Percentiles rank a stretch among this genome's conserved stretches.
These are phyloP conservation scores for Penicillium antarcticum DNA, from an alignment of 495 filamentous ascomycete genomes.

Conservation along the genomic window DNA sequence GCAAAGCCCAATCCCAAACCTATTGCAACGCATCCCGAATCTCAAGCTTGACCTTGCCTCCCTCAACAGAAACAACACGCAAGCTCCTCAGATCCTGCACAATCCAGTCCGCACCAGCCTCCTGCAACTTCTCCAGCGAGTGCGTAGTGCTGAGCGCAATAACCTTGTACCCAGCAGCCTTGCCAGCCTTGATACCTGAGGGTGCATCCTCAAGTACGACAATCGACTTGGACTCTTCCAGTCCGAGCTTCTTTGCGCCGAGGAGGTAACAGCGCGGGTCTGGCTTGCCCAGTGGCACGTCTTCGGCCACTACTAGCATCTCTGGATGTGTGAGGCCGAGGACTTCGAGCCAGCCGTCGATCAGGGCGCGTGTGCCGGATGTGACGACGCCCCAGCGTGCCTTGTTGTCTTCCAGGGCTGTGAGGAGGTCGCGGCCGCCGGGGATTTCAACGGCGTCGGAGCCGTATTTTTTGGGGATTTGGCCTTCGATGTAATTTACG, in stretches of 20 bases:
- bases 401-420: conserved; percentile 50
- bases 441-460: conserved; percentile 79
- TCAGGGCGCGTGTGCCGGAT: conserved; percentile 75
- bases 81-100: conserved; percentile 76
- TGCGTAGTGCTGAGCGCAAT: conserved; percentile 87
- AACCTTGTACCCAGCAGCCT: conserved; percentile 85
- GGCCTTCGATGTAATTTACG: conserved; percentile 71
- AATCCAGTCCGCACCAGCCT: conserved; percentile 83
- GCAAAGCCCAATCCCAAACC: conserved; percentile 5
- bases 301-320: conserved; percentile 80
- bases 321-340: conserved; percentile 70
- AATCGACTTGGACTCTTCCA: conserved; percentile 52
- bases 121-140: conserved; percentile 62
- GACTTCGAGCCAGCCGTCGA: conserved; percentile 81
- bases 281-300: conserved; percentile 83
- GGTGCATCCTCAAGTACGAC: conserved; percentile 92
- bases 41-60: conserved; percentile 55
- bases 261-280: conserved; percentile 77
- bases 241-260: conserved; percentile 59
- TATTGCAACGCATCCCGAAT: conserved; percentile 45
- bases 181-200: conserved; percentile 84
- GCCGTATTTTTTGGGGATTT: conserved; percentile 73
- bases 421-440: conserved; percentile 58
- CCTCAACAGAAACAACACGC: conserved; percentile 48
- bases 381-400: conserved; percentile 92